Base-by-base conservation (phyloP, 163 green algal genomes). In the Chlamydomonas reinhardtii region DNA sequence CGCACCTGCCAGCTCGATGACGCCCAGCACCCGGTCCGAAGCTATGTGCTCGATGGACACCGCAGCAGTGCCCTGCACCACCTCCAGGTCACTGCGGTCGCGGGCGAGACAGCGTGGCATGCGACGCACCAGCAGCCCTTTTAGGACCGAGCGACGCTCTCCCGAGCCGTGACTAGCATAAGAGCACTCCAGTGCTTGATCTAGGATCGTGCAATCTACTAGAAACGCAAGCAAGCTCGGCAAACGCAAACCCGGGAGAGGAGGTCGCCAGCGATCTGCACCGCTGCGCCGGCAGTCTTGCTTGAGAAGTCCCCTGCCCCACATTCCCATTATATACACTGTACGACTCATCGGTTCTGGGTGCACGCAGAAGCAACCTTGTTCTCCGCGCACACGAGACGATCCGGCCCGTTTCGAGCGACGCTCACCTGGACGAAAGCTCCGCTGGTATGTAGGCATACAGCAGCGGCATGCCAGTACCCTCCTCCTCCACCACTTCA, bases 1-100 rank as follows among this genome's bases (percentile, higher is more conserved):
- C 78, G 20, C 54, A 85, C 79, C 79, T 78, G 32, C 48, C 25
- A 85, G 14, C 34, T 62, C 31, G 34, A 85, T 77, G 52, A 77
- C 14, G 14, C 68, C 54, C 1, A 85, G 20, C 8, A 77, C 32
- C 16, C 34, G 20, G 12, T 62, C 79, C 11, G 68, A 43, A 22
- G 68, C 12, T 31, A 72, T 9, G 20, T 73, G 52, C 34, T 85
- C 79, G 17, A 85, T 31, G 16, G 31, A 61, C 11, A 85, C 79
- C 48, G 71, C 32, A 5, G 69, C 66, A 3, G 24, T 27, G 24
- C 22, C 19, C n/a, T 48, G n/a, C 25, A 25, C 59, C 71, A 76
- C 24, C 22, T 61, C 43, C n/a, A 66, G 43, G 48, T 69, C 27
- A 74, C n/a, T 34, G 32, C 12, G 2, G 22, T 71, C 6, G n/a